These are phyloP conservation scores for Aurantiochytrium sp. DNA, from an alignment of 108 stramenopile species.

Conservation along the genomic window DNA sequence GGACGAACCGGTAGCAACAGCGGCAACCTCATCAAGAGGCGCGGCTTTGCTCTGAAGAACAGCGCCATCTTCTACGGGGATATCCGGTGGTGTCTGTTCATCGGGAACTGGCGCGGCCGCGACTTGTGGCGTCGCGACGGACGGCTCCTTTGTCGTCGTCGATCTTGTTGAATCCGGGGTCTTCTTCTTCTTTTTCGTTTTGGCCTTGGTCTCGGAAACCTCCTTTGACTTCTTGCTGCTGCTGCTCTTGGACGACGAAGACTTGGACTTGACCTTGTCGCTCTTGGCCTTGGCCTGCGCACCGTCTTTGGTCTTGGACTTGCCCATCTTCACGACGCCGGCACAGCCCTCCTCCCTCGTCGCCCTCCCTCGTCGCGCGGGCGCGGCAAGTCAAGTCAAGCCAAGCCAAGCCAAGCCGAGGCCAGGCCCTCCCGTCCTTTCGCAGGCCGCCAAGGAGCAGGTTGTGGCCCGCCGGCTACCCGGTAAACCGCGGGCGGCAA, in stretches of 20 bases:
- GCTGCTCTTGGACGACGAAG: not conserved
- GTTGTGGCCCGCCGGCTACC: too few relatives aligned
- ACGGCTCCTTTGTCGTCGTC: not conserved
- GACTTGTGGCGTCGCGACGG: not conserved
- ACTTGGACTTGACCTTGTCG: not conserved
- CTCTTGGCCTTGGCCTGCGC: not conserved
- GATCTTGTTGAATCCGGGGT: not conserved
- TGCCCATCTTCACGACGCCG: not conserved
- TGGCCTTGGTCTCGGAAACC: not conserved
- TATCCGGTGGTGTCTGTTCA: too few relatives aligned
- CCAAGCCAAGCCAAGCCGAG: too few relatives aligned
- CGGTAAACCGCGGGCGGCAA: too few relatives aligned
- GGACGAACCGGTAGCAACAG: too few relatives aligned
- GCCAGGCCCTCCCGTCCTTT: too few relatives aligned
- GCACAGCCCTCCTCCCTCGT: not conserved
- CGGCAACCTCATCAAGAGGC: too few relatives aligned
- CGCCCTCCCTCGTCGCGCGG: not conserved
- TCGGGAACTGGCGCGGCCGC: too few relatives aligned
- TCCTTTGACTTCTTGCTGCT: not conserved
- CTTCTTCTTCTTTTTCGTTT: not conserved
- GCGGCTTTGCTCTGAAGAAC: too few relatives aligned
- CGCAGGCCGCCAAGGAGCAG: too few relatives aligned
- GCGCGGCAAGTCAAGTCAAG: too few relatives aligned
- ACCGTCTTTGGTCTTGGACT: not conserved
- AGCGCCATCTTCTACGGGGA: too few relatives aligned